Evolutionary conservation across 1,284 basidiomycete genomes (phyloP).

Genomic region (Quambalaria eucalypti): DNA sequence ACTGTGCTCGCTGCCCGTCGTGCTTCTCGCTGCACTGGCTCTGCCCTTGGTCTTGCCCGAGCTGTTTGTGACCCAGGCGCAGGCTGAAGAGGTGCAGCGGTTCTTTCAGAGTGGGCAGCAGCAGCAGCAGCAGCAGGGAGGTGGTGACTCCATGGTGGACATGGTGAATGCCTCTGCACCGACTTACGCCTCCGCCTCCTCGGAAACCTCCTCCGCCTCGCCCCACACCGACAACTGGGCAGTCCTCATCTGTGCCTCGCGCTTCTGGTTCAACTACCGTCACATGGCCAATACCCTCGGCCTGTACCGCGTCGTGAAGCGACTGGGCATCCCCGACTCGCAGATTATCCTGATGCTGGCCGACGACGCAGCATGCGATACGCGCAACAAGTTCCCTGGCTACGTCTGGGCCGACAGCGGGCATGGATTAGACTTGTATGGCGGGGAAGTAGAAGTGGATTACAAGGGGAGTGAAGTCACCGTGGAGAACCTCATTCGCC

Average conservation of each 20-base stretch:
- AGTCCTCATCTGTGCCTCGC: conserved; percentile 81
- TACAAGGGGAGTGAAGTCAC: conserved; percentile 96
- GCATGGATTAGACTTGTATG: conserved; percentile 77
- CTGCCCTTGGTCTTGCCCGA: conserved; percentile 9
- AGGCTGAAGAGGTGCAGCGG: conserved; percentile 10
- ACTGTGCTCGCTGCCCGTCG: background rate
- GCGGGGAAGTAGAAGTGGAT: conserved; percentile 93
- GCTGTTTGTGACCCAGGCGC: conserved; percentile 9
- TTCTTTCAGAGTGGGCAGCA: conserved; percentile 6
- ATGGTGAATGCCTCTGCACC: background rate
- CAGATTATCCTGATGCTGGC: conserved; percentile 99
- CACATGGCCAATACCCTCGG: conserved; percentile 97
- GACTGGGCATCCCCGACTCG: conserved; percentile 91
- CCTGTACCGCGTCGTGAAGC: conserved; percentile 97
- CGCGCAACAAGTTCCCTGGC: conserved; percentile 82
- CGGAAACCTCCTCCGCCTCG: background rate
- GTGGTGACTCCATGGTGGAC: no score
- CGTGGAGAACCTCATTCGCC: conserved; percentile 85
- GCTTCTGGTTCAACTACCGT: conserved; percentile 99
- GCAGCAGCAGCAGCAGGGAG: background rate
- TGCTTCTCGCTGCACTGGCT: background rate
- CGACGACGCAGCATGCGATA: conserved; percentile 88
- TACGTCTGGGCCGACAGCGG: conserved; percentile 78
- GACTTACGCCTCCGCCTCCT: background rate
- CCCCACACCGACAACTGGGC: conserved; percentile 84